phyloP scores from a whole-genome alignment of 1,284 basidiomycete genomes.

The Fomitopsis pinicola region DNA sequence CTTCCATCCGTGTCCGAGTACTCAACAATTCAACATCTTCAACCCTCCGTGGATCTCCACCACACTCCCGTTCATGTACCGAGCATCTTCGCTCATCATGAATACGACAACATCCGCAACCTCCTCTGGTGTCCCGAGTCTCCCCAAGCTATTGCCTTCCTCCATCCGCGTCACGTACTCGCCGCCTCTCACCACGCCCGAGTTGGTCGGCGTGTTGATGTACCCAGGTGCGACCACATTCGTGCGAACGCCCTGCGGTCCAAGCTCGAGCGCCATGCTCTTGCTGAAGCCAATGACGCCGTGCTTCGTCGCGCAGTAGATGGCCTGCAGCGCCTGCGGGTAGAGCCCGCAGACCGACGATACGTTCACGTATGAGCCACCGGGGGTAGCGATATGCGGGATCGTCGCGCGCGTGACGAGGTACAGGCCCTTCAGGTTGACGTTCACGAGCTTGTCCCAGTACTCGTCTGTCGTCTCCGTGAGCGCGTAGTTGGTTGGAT shows the following conservation, averaged over 20 bases:
- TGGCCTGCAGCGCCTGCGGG: neutral
- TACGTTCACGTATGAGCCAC: neutral
- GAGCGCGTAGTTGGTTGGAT: neutral
- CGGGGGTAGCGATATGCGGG: neutral
- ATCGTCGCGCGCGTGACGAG: neutral
- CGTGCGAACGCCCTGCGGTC: neutral
- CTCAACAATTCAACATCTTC: neutral
- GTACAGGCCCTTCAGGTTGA: neutral
- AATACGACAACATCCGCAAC: neutral
- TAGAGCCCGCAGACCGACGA: neutral
- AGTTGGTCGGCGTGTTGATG: neutral
- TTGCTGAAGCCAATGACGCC: neutral
- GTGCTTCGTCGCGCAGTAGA: slow-evolving; percentile 1
- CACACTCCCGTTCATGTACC: neutral
- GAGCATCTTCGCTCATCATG: neutral
- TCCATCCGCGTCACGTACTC: neutral
- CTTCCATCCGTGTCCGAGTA: too few relatives aligned
- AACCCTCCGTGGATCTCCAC: neutral
- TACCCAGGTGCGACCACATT: neutral
- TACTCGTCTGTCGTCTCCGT: neutral
- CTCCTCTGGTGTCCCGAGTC: neutral
- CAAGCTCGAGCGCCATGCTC: neutral
- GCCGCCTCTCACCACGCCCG: neutral
- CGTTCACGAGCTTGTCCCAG: neutral
- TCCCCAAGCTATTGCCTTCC: neutral